Evolutionary conservation across 148 eudicot species (phyloP), one percentile per base, ranked within the genome.

Genomic region (Dianthus caryophyllus): DNA sequence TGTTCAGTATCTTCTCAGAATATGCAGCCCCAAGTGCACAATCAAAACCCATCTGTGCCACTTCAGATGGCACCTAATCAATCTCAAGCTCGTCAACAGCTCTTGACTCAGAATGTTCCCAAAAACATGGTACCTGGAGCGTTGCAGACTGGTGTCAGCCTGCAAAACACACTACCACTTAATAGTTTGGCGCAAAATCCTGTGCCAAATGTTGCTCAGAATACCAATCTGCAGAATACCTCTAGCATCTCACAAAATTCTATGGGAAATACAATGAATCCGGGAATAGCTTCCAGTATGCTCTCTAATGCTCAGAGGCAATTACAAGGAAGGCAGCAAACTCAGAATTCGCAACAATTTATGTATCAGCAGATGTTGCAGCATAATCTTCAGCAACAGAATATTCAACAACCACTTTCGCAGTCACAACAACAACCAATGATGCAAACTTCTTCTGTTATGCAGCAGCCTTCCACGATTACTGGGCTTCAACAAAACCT

Each of bases 301-400:
- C 83, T 79, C 78, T 78, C 97, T 41, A 87, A 81, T 79, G 70
- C 83, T 33, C 95, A 90, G 72, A 86, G 93, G 79, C 93, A 84
- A 75, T 71, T 87, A 75, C 86, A 78, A 66, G 96, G 83, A 62
- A 84, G 96, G 84, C 96, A 86, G 43, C 90, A 82, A 73, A 43
- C 85, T 56, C 95, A 88, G 73, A 89, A 78, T 77, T 63, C 76
- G 17, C 92, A 85, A 61, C 91, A 86, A 39, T 77, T 67, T 57
- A 75, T 79, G 63, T 87, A 81, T 64, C 92, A 81, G 71, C 96
- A 88, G 74, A 92, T 83, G 59, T 10, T 77, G 74, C 96, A 84
- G 59, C 16, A 76, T 30, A 82, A 82, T 41, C 83, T 79, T 18
- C 96, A 89, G 52, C 84, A 83, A 76, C 95, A 80, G 71, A 92